These are phyloP conservation scores for Millerozyma miso DNA, from an alignment of 805 yeast species.

Conservation along the genomic window DNA sequence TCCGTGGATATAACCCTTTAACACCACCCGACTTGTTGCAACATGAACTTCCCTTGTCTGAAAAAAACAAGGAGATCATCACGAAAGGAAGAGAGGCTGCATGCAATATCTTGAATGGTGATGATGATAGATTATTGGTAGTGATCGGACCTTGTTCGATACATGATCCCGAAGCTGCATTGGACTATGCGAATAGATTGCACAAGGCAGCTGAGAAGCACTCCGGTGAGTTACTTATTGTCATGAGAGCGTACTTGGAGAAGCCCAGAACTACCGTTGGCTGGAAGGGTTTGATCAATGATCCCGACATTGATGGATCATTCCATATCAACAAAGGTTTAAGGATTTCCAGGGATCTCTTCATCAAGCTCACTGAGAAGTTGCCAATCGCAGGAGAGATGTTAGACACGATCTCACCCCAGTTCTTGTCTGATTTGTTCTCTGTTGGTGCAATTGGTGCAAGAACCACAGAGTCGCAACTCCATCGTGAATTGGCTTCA, in stretches of 20 bases:
- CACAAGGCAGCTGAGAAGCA: conserved; percentile 55
- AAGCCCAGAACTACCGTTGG: conserved; percentile 99
- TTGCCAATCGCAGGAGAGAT: conserved; percentile 96
- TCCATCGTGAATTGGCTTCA: conserved; percentile 94
- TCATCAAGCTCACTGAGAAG: conserved; percentile 73
- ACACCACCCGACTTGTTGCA: conserved; percentile 94
- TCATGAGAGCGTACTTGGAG: conserved; percentile 97
- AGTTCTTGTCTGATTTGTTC: conserved; percentile 87
- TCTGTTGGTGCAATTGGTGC: conserved; percentile 99
- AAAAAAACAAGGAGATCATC: conserved; percentile 57
- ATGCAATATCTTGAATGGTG: conserved; percentile 67
- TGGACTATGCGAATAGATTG: conserved; percentile 77
- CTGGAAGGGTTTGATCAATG: conserved; percentile 97
- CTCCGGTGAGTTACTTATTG: conserved; percentile 71
- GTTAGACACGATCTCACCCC: conserved; percentile 97
- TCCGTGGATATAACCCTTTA: conserved; percentile 85
- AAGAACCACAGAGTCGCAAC: conserved; percentile 96
- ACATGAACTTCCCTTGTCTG: conserved; percentile 72
- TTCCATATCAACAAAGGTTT: conserved; percentile 95
- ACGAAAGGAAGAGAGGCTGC: conserved; percentile 74
- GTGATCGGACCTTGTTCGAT: conserved; percentile 97
- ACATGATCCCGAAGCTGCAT: conserved; percentile 89
- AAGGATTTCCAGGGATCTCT: conserved; percentile 81
- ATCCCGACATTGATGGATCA: conserved; percentile 91
- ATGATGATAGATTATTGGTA: conserved; percentile 81